phyloP scores from a whole-genome alignment of 768 basidiomycete species.

The Mycena belliarum region DNA sequence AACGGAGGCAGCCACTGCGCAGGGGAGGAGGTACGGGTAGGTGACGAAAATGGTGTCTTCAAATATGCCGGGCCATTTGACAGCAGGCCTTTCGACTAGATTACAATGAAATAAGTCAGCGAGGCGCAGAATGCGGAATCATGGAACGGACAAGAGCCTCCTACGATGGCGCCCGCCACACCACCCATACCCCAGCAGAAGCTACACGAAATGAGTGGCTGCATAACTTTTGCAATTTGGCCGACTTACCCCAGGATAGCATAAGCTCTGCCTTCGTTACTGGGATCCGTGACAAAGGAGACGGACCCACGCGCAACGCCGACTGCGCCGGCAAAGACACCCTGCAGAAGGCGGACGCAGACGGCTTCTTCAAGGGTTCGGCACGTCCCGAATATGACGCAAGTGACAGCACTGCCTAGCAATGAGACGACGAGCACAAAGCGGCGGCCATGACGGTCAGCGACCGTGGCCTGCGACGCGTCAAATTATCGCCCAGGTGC shows the following conservation, averaged over 20 bases:
- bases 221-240: neutral
- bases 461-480: conserved; percentile 74
- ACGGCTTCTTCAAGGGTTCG: conserved; percentile 79
- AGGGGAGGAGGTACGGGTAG: conserved; percentile 92
- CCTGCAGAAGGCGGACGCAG: conserved; percentile 84
- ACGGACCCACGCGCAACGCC: conserved; percentile 93
- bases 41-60: conserved; percentile 63
- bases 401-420: conserved; percentile 80
- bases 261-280: conserved; percentile 94
- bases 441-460: conserved; percentile 87
- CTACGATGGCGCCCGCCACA: conserved; percentile 85
- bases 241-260: conserved; percentile 78
- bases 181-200: conserved; percentile 98
- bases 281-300: conserved; percentile 82
- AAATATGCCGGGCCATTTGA: conserved; percentile 84
- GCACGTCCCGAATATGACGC: conserved; percentile 76
- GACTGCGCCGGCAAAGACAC: conserved; percentile 90
- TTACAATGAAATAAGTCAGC: conserved; percentile 6
- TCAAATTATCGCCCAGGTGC: conserved; percentile 1
- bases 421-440: conserved; percentile 83
- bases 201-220: conserved; percentile 44
- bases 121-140: too few relatives aligned
- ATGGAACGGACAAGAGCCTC: conserved; percentile 50
- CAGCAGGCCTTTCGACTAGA: conserved; percentile 78
- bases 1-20: conserved; percentile 72